phyloP scores from a whole-genome alignment of 1,284 basidiomycete genomes.

The Rhodofomes roseus region DNA sequence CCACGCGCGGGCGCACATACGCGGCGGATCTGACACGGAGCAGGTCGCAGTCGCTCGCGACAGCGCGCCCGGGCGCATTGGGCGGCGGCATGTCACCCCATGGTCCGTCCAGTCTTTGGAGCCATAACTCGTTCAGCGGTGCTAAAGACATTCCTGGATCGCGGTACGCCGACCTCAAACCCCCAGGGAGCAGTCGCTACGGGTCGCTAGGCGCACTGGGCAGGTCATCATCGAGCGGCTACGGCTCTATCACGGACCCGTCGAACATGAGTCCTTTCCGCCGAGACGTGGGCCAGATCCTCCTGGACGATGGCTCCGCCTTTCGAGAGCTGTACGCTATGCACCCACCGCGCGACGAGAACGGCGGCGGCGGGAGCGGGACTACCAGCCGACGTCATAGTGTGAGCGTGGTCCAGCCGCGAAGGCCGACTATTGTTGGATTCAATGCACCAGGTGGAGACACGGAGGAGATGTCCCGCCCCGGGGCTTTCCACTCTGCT shows the following conservation, averaged over 20 bases:
- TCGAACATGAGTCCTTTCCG: constrained; percentile 81
- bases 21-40: constrained; percentile 61
- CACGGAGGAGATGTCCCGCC: constrained; percentile 41
- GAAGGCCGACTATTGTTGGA: constrained; percentile 60
- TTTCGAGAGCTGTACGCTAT: constrained; percentile 67
- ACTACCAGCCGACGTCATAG: constrained; percentile 83
- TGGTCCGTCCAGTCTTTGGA: constrained; percentile 42
- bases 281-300: constrained; percentile 71
- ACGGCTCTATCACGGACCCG: constrained; percentile 50
- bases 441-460: constrained; percentile 59
- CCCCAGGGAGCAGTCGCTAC: constrained; percentile 59
- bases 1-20: constrained; percentile 51
- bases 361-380: constrained; percentile 63
- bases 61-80: constrained; percentile 47
- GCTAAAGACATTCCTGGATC: constrained; percentile 51
- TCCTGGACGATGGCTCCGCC: constrained; percentile 64
- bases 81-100: constrained; percentile 35
- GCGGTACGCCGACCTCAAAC: constrained; percentile 57
- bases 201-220: constrained; percentile 55
- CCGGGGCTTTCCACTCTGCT: constrained; percentile 24
- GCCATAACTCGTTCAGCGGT: constrained; percentile 42
- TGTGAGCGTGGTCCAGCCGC: constrained; percentile 79
- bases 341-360: constrained; percentile 57
- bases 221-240: constrained; percentile 53
- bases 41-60: constrained; percentile 72